A percentile compares a stretch with the other conserved stretches of the same genome.
These are phyloP conservation scores for Malus hybrid DNA, from an alignment of 331 rosid species.

Conservation along the genomic window DNA sequence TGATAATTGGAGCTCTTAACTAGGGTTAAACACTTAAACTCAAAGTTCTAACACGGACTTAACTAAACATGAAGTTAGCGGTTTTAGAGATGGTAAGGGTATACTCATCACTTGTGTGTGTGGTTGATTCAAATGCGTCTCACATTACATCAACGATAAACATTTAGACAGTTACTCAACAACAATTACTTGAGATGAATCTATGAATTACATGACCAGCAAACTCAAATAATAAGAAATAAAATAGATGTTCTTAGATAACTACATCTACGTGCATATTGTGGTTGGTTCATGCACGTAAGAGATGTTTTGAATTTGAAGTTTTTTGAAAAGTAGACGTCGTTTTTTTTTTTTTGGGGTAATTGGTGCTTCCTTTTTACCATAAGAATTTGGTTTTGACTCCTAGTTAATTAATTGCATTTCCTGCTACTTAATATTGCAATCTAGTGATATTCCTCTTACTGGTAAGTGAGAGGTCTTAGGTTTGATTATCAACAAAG, in stretches of 20 bases:
- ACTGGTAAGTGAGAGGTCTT: no score
- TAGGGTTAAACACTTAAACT: neutral
- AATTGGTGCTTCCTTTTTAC: neutral
- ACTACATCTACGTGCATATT: no score
- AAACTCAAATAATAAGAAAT: no score
- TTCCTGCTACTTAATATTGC: neutral
- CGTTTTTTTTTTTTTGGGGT: neutral
- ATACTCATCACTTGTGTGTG: neutral
- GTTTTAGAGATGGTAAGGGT: neutral
- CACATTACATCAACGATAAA: no score
- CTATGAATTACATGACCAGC: no score
- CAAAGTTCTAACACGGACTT: neutral
- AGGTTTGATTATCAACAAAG: no score
- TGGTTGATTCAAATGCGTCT: neutral
- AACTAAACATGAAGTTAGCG: neutral
- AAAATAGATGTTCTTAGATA: no score
- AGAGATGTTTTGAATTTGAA: neutral
- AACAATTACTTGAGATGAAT: no score
- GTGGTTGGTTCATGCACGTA: no score
- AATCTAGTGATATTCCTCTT: no score
- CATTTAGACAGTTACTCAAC: no score
- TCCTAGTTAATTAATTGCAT: neutral
- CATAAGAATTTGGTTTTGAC: neutral
- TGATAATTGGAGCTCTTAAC: neutral
- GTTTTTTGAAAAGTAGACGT: neutral